Evolutionary conservation across 2,329 filamentous ascomycete species (phyloP).

Genomic region (Fusarium sp.): DNA sequence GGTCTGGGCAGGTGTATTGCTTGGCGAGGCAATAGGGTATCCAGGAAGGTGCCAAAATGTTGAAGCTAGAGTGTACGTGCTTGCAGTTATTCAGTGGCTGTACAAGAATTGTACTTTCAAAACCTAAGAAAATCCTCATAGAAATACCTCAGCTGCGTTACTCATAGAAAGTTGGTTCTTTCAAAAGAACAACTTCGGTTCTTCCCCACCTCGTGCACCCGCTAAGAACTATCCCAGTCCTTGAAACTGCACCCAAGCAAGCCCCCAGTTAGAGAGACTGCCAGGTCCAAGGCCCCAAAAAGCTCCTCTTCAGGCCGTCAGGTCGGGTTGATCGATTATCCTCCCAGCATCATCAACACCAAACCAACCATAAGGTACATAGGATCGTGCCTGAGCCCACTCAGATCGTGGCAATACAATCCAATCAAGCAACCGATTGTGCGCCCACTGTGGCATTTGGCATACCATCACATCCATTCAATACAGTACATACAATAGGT

Average conservation of each 20-base stretch:
- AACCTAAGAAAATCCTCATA: neutral
- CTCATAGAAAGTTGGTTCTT: neutral
- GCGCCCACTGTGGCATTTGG: neutral
- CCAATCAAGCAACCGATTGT: neutral
- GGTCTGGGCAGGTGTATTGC: slow-evolving; percentile 2
- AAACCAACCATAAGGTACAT: slow-evolving; percentile 27
- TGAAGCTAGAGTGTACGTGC: neutral
- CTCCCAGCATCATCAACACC: slow-evolving; percentile 34
- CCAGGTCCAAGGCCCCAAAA: slow-evolving; percentile 19
- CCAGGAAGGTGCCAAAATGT: neutral
- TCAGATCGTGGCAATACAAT: slow-evolving; percentile 17
- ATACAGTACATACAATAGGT: neutral
- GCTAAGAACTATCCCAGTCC: slow-evolving; percentile 28
- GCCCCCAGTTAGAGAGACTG: neutral
- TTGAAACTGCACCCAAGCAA: slow-evolving; percentile 17
- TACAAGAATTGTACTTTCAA: neutral
- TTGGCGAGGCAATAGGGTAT: neutral
- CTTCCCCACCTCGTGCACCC: slow-evolving; percentile 13
- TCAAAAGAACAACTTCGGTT: neutral
- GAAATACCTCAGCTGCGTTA: neutral
- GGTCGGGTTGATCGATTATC: slow-evolving; percentile 30
- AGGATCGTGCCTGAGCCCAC: slow-evolving; percentile 20
- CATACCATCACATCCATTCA: neutral
- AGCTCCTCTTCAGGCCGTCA: slow-evolving; percentile 23
- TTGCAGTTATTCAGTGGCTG: neutral